These are phyloP conservation scores for Abelmoschus esculentus DNA, from an alignment of 345 rosid species.

Conservation along the genomic window DNA sequence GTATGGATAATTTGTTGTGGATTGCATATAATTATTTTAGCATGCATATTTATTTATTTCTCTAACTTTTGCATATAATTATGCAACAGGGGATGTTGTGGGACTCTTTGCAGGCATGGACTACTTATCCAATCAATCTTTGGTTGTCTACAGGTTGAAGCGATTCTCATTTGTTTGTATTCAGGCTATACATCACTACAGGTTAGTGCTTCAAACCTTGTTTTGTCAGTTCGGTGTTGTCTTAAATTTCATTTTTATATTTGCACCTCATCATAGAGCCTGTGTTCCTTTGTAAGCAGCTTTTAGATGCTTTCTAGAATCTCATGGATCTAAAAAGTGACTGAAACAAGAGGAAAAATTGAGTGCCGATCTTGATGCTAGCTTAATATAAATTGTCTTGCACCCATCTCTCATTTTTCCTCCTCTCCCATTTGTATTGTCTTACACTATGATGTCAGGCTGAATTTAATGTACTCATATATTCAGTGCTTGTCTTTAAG, in stretches of 20 bases:
- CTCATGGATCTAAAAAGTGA: neutral
- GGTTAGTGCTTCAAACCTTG: conserved; percentile 37
- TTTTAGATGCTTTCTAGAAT: neutral
- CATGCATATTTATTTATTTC: neutral
- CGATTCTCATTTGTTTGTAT: conserved; percentile 29
- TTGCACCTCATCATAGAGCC: neutral
- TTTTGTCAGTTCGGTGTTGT: neutral
- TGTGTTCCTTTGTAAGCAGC: neutral
- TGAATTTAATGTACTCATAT: neutral
- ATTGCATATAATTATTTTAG: too few species aligned
- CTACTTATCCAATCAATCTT: conserved; percentile 34
- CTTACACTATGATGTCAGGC: too few species aligned
- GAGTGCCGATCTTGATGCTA: neutral
- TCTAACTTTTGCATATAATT: neutral
- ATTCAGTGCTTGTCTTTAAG: too few species aligned
- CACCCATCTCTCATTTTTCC: neutral
- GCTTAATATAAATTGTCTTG: neutral
- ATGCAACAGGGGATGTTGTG: conserved; percentile 59
- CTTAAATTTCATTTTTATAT: neutral
- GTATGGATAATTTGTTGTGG: conserved; percentile 9
- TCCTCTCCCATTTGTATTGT: neutral
- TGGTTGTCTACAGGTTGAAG: conserved; percentile 80
- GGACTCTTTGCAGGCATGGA: conserved; percentile 59
- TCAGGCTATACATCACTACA: conserved; percentile 23
- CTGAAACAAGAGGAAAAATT: neutral